These are phyloP conservation scores for Calamus simplicifolius DNA, from an alignment of 176 grass and related monocot genomes.

Conservation along the genomic window DNA sequence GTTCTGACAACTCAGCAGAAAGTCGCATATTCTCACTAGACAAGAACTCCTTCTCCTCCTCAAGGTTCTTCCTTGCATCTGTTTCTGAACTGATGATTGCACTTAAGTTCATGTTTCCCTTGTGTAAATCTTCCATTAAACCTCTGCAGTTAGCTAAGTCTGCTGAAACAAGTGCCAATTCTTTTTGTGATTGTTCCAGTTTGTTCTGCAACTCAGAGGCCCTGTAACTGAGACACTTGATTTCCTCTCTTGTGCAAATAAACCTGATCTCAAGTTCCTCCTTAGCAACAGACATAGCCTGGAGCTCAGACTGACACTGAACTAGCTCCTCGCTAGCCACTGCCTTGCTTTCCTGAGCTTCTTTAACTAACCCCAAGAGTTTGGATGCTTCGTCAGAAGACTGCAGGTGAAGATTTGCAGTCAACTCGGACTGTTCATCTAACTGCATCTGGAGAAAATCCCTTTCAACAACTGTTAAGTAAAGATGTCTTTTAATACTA, in stretches of 20 bases:
- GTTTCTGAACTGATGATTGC: slow-evolving; percentile 27
- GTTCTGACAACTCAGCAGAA: slow-evolving; percentile 46
- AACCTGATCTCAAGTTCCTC: slow-evolving; percentile 40
- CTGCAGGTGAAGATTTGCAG: slow-evolving; percentile 24
- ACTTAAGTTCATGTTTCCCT: slow-evolving; percentile 44
- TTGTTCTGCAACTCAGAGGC: slow-evolving; percentile 46
- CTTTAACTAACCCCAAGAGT: slow-evolving; percentile 35
- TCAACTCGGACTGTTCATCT: slow-evolving; percentile 35
- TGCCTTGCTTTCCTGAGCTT: slow-evolving; percentile 42
- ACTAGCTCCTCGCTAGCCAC: slow-evolving; percentile 35
- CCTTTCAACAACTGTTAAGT: slow-evolving; percentile 41
- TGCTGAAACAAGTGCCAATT: slow-evolving; percentile 24
- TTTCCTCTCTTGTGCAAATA: slow-evolving; percentile 34
- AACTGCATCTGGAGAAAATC: slow-evolving; percentile 70
- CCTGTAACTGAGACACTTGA: slow-evolving; percentile 29
- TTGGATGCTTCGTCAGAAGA: slow-evolving; percentile 40
- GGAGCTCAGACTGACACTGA: slow-evolving; percentile 54
- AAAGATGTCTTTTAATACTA: slow-evolving; percentile 49
- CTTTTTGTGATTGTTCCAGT: slow-evolving; percentile 29
- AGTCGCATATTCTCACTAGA: slow-evolving; percentile 48
- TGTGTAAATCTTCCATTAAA: slow-evolving; percentile 48
- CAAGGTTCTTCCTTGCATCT: slow-evolving; percentile 48
- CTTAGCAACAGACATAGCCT: slow-evolving; percentile 29
- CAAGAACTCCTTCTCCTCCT: slow-evolving; percentile 49
- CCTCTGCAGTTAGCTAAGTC: slow-evolving; percentile 40